Evolutionary conservation across 495 filamentous ascomycete species (phyloP).

Genomic region (Parathielavia hyrcaniae): DNA sequence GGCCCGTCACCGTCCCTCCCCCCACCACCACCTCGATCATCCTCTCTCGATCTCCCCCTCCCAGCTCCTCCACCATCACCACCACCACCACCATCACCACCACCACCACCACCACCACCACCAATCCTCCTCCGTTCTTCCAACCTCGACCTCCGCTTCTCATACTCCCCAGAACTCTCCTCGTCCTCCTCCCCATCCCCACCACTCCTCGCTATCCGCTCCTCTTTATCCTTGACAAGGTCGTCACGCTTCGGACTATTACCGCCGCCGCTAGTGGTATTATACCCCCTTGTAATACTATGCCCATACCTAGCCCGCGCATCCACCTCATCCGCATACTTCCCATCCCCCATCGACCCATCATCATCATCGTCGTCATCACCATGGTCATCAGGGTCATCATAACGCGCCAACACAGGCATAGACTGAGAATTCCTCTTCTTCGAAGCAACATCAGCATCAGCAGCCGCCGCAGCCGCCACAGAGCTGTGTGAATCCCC

Average conservation of each 20-base stretch:
- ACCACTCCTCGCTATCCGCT: neutral
- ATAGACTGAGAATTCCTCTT: slow-evolving; percentile 35
- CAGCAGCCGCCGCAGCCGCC: no score
- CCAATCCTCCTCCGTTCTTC: slow-evolving; percentile 1
- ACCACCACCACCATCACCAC: neutral
- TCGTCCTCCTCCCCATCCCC: slow-evolving; percentile 1
- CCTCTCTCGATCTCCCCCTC: no score
- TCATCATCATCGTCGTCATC: neutral
- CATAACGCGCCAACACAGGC: slow-evolving; percentile 35
- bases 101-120: neutral
- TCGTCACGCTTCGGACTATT: neutral
- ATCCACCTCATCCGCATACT: neutral
- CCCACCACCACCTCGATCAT: no score
- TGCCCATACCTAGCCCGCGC: slow-evolving; percentile 32
- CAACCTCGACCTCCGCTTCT: slow-evolving; percentile 11
- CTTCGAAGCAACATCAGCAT: no score
- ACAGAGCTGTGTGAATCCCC: slow-evolving; percentile 53
- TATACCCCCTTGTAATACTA: slow-evolving; percentile 33
- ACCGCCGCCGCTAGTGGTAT: neutral
- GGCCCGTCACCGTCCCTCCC: neutral
- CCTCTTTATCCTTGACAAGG: neutral
- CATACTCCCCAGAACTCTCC: slow-evolving; percentile 11
- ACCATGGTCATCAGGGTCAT: slow-evolving; percentile 27
- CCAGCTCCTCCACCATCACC: no score
- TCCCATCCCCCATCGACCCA: slow-evolving; percentile 29